Evolutionary conservation across 2,329 filamentous ascomycete genomes (phyloP).

Genomic region (Fusarium liriodendri): DNA sequence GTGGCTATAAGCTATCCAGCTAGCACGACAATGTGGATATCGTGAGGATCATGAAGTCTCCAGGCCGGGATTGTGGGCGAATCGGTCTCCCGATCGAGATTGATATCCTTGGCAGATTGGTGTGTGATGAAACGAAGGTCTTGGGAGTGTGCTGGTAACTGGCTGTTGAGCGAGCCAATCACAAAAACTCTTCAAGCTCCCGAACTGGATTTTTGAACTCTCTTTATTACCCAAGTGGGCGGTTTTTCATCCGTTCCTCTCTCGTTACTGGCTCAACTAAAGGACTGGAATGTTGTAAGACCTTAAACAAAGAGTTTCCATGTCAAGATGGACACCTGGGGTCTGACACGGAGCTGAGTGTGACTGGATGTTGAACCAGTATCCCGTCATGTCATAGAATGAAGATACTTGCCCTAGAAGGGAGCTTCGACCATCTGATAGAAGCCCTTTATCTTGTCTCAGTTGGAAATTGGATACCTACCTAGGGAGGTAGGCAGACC

Average conservation of each 20-base stretch:
- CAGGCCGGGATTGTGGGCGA: not conserved
- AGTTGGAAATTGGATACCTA: not conserved
- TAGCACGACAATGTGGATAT: not conserved
- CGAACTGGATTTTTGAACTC: not conserved
- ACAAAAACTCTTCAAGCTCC: not conserved
- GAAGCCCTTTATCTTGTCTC: not conserved
- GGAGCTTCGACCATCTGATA: not conserved
- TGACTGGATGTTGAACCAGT: not conserved
- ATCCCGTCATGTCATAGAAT: not conserved
- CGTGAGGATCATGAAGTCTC: not conserved
- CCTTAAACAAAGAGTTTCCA: not conserved
- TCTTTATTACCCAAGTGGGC: not conserved
- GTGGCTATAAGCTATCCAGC: constrained; percentile 22
- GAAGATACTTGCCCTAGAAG: not conserved
- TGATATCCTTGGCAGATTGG: not conserved
- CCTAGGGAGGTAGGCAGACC: not conserved
- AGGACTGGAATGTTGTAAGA: not conserved
- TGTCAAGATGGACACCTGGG: not conserved
- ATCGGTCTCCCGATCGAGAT: not conserved
- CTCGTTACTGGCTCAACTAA: not conserved
- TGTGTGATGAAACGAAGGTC: not conserved
- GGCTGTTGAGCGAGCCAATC: not conserved
- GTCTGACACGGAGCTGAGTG: not conserved
- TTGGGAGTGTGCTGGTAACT: not conserved
- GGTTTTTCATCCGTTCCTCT: not conserved